Base-by-base conservation (phyloP, 2,329 filamentous ascomycete species). In the Ceratocystis eucalypticola region DNA sequence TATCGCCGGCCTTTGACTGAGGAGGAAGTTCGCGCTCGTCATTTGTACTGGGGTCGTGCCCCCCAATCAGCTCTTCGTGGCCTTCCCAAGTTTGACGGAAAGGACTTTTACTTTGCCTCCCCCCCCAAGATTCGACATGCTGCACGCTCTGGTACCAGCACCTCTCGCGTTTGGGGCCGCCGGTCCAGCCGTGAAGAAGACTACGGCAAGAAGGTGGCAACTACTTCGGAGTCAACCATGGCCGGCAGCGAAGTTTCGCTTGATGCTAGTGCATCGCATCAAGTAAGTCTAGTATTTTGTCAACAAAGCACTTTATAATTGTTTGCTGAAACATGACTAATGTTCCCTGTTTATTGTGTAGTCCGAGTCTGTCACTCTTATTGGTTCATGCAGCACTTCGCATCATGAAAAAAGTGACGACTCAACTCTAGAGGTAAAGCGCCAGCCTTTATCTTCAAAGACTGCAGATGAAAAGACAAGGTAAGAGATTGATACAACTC, bases 21-120 rank as follows among this genome's bases (percentile, higher is more conserved):
- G 2, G 83, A 84, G 62, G 84, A 87, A 71, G 74, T 80, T 59
- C 80, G 80, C 65, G 82, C 84, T 69, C 80, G 84, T 57, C 79
- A 81, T 69, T 74, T 85, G 69, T 86, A 84, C 72, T 87, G 83
- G 82, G 83, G 81, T 8, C 80, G 81, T 55, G 79, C 80, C 17
- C 79, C 83, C 53, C 77, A 74, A 37, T 77, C 79, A 69, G 76
- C 77, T 12, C 76, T 80, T 62, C 77, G 75, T 44, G 81, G 82
- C 1, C 74, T 86, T 50, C 84, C 84, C 44, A 86, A 84, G 72
- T 87, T 84, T 70, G 84, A 87, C 69, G 84, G 84, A 28, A 85
- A 84, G 72, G 79, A 86, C 71, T 86, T 86, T 70, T 86, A 85
- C 69, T 82, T 80, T 37, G 75, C 82, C 2, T 85, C 83, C 0